Evolutionary conservation across 495 filamentous ascomycete species (phyloP).

Genomic region (Haplographium delicatum): DNA sequence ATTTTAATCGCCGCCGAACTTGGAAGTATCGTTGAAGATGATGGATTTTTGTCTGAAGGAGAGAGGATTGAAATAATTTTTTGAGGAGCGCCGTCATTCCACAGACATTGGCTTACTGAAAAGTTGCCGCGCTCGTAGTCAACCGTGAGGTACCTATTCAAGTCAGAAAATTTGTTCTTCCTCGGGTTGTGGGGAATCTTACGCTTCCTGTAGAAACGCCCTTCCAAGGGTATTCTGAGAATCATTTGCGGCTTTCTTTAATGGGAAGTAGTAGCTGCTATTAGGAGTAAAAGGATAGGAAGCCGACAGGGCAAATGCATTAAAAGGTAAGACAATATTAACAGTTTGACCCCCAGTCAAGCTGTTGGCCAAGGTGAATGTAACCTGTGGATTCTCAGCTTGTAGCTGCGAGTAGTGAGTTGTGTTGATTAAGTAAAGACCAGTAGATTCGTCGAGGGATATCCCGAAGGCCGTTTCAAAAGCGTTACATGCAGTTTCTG

Average conservation of each 20-base stretch:
- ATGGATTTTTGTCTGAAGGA: background rate
- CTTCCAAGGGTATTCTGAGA: slow-evolving; percentile 52
- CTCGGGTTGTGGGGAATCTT: slow-evolving; percentile 30
- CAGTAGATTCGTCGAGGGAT: slow-evolving; percentile 36
- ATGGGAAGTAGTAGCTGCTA: slow-evolving; percentile 42
- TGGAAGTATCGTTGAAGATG: background rate
- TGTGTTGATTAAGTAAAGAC: slow-evolving; percentile 49
- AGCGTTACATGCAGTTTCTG: slow-evolving; percentile 40
- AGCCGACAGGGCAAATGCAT: slow-evolving; percentile 42
- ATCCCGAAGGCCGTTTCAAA: slow-evolving; percentile 52
- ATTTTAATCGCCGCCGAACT: background rate
- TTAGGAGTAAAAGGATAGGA: slow-evolving; percentile 35
- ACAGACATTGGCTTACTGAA: slow-evolving; percentile 20
- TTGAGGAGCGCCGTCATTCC: slow-evolving; percentile 10
- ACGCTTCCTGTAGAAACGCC: slow-evolving; percentile 53
- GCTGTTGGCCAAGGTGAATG: slow-evolving; percentile 42
- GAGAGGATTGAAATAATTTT: slow-evolving; percentile 11
- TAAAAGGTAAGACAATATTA: slow-evolving; percentile 44
- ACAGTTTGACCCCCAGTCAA: slow-evolving; percentile 37
- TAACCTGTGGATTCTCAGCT: slow-evolving; percentile 42
- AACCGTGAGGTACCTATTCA: slow-evolving; percentile 35
- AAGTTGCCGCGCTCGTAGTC: slow-evolving; percentile 24
- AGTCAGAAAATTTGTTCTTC: slow-evolving; percentile 40
- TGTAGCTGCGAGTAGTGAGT: slow-evolving; percentile 36
- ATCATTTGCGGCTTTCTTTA: slow-evolving; percentile 46